These are phyloP conservation scores for Talaromyces sp. DNA, from an alignment of 2,329 filamentous ascomycete genomes.

Conservation along the genomic window DNA sequence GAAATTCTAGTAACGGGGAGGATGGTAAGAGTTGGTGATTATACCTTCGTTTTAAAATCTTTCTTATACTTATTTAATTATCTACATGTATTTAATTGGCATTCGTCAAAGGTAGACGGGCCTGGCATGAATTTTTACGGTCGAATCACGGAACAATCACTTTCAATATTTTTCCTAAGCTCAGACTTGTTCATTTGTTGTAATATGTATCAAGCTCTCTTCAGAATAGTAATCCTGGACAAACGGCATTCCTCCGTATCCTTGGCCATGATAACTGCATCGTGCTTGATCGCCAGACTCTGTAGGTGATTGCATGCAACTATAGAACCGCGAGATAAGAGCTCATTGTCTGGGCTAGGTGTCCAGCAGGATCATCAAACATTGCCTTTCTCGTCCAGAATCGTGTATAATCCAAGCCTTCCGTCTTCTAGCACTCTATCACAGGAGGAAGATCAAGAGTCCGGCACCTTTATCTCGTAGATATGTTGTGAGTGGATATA, in stretches of 20 bases:
- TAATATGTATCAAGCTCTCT: neutral
- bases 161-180: neutral
- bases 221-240: neutral
- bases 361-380: no score
- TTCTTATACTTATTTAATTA: constrained; percentile 2
- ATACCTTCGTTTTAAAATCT: neutral
- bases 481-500: no score
- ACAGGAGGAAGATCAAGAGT: no score
- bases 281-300: no score
- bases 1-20: neutral
- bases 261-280: no score
- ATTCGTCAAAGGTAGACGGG: neutral
- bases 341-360: no score
- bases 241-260: neutral
- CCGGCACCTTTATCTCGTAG: no score
- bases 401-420: no score
- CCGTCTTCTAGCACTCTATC: no score
- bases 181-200: neutral
- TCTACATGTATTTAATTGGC: neutral
- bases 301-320: no score
- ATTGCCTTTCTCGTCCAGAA: no score
- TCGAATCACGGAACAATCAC: neutral
- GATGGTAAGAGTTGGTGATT: constrained; percentile 1
- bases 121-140: neutral
- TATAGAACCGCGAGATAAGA: no score